Conservation (phyloP, 1,139 yeast genomes). For the Debaryomycetaceae sp. region DNA sequence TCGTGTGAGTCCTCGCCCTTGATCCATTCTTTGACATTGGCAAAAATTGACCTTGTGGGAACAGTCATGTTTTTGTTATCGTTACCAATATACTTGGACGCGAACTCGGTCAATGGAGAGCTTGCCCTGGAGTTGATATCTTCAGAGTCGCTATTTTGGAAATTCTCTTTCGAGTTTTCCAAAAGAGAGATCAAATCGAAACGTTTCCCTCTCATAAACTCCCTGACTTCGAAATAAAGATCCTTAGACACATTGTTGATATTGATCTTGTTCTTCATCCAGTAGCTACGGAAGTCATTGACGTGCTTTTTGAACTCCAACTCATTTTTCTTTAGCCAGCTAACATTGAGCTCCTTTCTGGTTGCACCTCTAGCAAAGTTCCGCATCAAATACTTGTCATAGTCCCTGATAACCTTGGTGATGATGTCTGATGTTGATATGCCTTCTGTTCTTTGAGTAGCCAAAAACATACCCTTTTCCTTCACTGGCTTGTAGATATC, state of each 20-base stretch:
- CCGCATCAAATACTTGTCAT: constrained; percentile 93
- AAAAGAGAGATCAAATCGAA: constrained; percentile 32
- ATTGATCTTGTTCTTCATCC: constrained; percentile 69
- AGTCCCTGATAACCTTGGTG: constrained; percentile 90
- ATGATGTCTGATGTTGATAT: constrained; percentile 94
- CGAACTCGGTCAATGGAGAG: constrained; percentile 61
- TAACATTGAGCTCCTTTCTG: constrained; percentile 89
- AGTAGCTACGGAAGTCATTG: constrained; percentile 77
- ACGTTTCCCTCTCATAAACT: constrained; percentile 58
- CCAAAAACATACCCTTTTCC: constrained; percentile 82
- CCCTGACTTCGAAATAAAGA: constrained; percentile 77
- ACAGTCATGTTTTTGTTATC: constrained; percentile 44
- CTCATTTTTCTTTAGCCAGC: constrained; percentile 96
- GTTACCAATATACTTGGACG: constrained; percentile 57
- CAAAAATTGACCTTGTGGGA: constrained; percentile 44
- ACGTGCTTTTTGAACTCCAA: constrained; percentile 89
- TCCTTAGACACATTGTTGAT: constrained; percentile 76
- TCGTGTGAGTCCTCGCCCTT: constrained; percentile 28
- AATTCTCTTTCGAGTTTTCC: constrained; percentile 17
- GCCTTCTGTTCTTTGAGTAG: constrained; percentile 96
- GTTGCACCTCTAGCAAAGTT: constrained; percentile 98
- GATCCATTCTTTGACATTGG: constrained; percentile 70
- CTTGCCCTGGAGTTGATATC: constrained; percentile 24
- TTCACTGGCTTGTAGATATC: constrained; percentile 93
- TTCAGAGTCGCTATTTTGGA: constrained; percentile 26